Conservation (phyloP, 306 rosid species). For the Sindora glabra region DNA sequence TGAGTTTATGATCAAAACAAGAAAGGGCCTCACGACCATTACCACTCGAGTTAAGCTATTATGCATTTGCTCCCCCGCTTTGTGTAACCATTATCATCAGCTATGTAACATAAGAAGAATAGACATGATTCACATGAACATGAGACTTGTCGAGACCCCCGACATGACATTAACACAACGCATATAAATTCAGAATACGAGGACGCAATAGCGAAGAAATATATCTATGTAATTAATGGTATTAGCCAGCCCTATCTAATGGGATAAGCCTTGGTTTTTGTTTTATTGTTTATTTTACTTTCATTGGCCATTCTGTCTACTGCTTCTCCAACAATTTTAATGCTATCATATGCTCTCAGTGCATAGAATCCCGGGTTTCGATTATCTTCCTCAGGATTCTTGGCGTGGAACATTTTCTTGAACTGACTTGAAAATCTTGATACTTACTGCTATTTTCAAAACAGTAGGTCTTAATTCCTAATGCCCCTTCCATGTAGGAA, state of each 20-base stretch:
- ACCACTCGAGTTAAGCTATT: conserved; percentile 42
- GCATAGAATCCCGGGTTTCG: conserved; percentile 46
- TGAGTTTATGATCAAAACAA: conserved; percentile 46
- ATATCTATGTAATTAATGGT: too few relatives aligned
- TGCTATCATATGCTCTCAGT: conserved; percentile 54
- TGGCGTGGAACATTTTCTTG: conserved; percentile 15
- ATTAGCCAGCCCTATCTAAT: too few relatives aligned
- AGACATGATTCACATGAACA: too few relatives aligned
- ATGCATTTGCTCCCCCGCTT: conserved; percentile 41
- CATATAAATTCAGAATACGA: too few relatives aligned
- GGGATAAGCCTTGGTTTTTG: too few relatives aligned
- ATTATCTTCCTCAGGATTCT: conserved; percentile 36
- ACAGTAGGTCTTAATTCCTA: conserved; percentile 58
- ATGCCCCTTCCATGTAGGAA: conserved; percentile 51
- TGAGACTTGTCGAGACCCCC: too few relatives aligned
- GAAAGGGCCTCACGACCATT: conserved; percentile 46
- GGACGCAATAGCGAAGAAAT: too few relatives aligned
- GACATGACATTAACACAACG: too few relatives aligned
- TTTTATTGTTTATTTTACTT: too few relatives aligned
- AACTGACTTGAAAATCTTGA: conserved; percentile 30
- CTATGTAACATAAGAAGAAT: neutral
- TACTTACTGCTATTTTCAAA: conserved; percentile 21
- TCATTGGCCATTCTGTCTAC: conserved; percentile 13
- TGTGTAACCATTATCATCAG: neutral
- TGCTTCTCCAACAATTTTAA: conserved; percentile 37